Evolutionary conservation across 805 yeast genomes (phyloP), one percentile per base, ranked within the genome.

Genomic region (Tetrapisispora phaffii): DNA sequence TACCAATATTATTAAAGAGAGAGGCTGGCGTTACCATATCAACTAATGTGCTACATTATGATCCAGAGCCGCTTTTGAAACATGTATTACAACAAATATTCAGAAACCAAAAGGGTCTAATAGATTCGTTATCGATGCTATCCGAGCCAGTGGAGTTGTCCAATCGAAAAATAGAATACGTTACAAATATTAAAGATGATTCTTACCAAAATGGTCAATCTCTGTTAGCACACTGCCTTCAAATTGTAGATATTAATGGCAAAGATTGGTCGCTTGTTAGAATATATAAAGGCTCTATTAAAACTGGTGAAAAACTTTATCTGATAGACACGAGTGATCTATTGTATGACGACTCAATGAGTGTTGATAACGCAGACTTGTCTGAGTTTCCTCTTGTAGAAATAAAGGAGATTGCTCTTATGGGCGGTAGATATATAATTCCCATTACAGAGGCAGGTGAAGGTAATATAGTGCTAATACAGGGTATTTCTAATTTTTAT

Each of bases 391-490:
- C 45, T 8, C 3, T 24, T 13, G 22, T 37, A 2, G 86, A 80
- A 45, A 58, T 63, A 3, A 24, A 45, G 0, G 44, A 46, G 12
- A 58, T 80, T 4, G 73, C 65, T 53, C 50, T 88, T 0, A 72
- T 85, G 37, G 80, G 86, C 39, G 89, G 89, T 0, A 70, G 95
- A 50, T 88, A 85, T 58, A 73, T 72, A 26, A 62, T 80, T 2
- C 72, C 76, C 0, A 71, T 83, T 0, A 62, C 69, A 1, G 70
- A 69, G 16, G 78, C 80, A 0, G 67, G 73, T 4, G 74, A 76
- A 1, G 96, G 96, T 0, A 73, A 76, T n/a, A 65, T 85, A 36
- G 89, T 79, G 0, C 56, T 88, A 4, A 62, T 88, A 0, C 71
- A 76, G 6, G 94, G 94, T 1, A 62, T 85, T 22, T 81, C 77